Evolutionary conservation across 1,139 yeast genomes (phyloP), one percentile per base, ranked within the genome.

Genomic region (Blastobotrys arbuscula): DNA sequence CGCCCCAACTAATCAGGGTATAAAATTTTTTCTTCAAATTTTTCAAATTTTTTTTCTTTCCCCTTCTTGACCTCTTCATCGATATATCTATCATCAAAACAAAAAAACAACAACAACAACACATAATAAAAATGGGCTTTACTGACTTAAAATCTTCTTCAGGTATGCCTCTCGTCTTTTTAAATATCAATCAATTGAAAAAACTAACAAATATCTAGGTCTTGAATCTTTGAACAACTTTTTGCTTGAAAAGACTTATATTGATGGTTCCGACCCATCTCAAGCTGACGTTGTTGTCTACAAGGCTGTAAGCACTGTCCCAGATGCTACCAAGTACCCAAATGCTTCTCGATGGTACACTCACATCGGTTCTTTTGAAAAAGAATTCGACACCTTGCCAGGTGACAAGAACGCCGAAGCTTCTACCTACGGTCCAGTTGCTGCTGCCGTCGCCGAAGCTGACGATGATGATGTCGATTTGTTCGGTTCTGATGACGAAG

Each of bases 331-430:
- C 67, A 79, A 87, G 74, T 90, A 74, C 86, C 96, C 97, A 73
- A 83, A 86, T 74, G 88, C 89, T 69, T 75, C 96, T 70, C 89
- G 97, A 81, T 92, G 97, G 97, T 88, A 84, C 81, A 86, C 86
- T 84, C 97, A 89, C 88, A 82, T 90, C 70, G 94, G 94, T 71
- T 81, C 96, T 54, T 84, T 81, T 81, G 78, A 89, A 63, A 88
- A 79, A 64, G 95, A 88, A 73, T 88, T 88, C 68, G 79, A 76
- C 56, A 41, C 59, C 42, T 64, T 68, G 45, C 62, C 70, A 44
- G 73, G 73, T 45, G 64, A 66, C 55, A 62, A 68, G 62, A 59
- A 61, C 53, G 63, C 65, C 53, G 51, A 56, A 45, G 62, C 66
- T 39, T 53, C 65, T 37, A 68, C 55, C 47, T 59, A 79, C 61